phyloP scores from a whole-genome alignment of 75 land plant genomes.

The Cryptomeria japonica region DNA sequence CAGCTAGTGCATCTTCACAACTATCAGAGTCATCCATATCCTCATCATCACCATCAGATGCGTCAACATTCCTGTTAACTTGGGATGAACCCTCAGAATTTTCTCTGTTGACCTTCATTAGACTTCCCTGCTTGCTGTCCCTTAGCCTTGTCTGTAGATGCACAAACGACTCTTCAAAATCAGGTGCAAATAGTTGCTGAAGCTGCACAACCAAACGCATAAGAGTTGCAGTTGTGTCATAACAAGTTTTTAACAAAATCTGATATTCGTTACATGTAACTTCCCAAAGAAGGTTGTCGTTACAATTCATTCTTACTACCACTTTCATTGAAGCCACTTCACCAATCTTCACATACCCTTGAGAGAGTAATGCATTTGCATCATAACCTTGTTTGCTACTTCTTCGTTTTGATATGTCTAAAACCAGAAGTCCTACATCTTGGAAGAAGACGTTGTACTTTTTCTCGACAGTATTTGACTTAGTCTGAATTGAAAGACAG shows the following conservation, averaged over 20 bases:
- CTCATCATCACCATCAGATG: constrained; percentile 7
- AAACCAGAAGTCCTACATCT: constrained; percentile 86
- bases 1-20: constrained; percentile 13
- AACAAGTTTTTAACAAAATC: constrained; percentile 73
- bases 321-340: constrained; percentile 67
- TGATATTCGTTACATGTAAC: constrained; percentile 68
- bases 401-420: constrained; percentile 27
- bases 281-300: constrained; percentile 64
- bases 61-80: neutral
- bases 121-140: constrained; percentile 21
- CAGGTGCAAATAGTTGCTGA: constrained; percentile 88
- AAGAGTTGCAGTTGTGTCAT: constrained; percentile 81
- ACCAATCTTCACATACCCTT: constrained; percentile 90
- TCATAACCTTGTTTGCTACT: constrained; percentile 29
- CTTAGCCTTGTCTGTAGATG: constrained; percentile 59
- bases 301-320: constrained; percentile 47
- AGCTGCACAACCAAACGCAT: constrained; percentile 67
- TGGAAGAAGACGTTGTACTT: constrained; percentile 62
- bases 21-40: neutral
- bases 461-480: constrained; percentile 21
- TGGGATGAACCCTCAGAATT: constrained; percentile 2
- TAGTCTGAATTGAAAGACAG: constrained; percentile 51
- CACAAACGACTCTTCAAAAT: constrained; percentile 57
- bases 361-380: constrained; percentile 46
- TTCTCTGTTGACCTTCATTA: constrained; percentile 13